A percentile compares a stretch with the other conserved stretches of the same genome.
Conservation (phyloP, 78 protist species). For the Monocercomonoides exilis region DNA sequence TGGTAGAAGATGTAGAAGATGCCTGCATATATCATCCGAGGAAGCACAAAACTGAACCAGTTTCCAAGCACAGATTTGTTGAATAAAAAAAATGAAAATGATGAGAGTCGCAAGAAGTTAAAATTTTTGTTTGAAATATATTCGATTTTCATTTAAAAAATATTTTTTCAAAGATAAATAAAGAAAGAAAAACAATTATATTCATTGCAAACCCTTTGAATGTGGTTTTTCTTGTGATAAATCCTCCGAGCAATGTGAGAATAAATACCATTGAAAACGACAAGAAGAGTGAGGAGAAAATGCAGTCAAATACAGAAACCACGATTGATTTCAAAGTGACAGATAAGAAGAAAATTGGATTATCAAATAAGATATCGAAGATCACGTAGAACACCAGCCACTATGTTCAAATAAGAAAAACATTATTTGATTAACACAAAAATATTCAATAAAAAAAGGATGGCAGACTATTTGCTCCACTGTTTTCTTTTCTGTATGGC, state of each 20-base stretch:
- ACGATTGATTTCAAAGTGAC: neutral
- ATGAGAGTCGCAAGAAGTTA: neutral
- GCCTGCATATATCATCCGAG: neutral
- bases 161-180: no score
- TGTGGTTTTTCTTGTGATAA: neutral
- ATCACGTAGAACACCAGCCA: neutral
- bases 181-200: no score
- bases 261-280: neutral
- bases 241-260: neutral
- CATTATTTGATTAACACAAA: no score
- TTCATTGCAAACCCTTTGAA: no score
- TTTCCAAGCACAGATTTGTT: no score
- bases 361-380: neutral
- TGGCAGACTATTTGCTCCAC: neutral
- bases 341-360: neutral
- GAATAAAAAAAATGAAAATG: no score
- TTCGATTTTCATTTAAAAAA: no score
- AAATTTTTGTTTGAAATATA: no score
- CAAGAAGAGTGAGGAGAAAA: neutral
- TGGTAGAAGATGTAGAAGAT: neutral
- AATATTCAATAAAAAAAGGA: neutral
- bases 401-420: neutral
- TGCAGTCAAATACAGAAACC: neutral
- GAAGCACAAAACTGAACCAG: neutral
- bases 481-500: neutral